phyloP scores from a whole-genome alignment of 2,329 filamentous ascomycete species.

The Escovopsis weberi region DNA sequence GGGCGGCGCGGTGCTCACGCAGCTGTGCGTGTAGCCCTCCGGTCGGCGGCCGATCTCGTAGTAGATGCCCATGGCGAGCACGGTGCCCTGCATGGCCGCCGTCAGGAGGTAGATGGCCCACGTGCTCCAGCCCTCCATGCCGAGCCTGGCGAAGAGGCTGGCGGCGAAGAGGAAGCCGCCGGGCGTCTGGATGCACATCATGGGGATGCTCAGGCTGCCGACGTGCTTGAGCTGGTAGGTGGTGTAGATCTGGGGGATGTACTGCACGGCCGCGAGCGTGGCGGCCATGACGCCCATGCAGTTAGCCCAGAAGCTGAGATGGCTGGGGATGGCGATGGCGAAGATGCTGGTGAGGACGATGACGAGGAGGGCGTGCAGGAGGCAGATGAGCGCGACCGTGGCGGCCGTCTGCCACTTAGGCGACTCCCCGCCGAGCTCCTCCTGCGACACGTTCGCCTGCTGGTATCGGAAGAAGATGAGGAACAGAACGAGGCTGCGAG shows the following conservation, averaged over 20 bases:
- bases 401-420: conserved; percentile 69
- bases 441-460: conserved; percentile 33
- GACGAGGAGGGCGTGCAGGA: conserved; percentile 60
- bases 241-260: conserved; percentile 87
- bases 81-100: conserved; percentile 65
- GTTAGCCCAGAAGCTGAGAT: conserved; percentile 70
- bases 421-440: conserved; percentile 33
- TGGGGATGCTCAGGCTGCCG: conserved; percentile 83
- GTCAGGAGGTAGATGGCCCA: conserved; percentile 89
- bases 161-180: conserved; percentile 81
- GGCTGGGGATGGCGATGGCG: conserved; percentile 43
- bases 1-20: conserved; percentile 13
- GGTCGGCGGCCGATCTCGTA: conserved; percentile 45
- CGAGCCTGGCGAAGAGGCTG: conserved; percentile 68
- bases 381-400: conserved; percentile 54
- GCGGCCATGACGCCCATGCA: conserved; percentile 68
- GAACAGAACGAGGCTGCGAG: conserved; percentile 69
- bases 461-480: conserved; percentile 78
- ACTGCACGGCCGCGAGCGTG: conserved; percentile 71
- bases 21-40: conserved; percentile 10
- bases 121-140: conserved; percentile 78
- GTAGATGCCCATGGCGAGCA: conserved; percentile 67
- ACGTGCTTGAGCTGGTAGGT: conserved; percentile 77
- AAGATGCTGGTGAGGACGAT: conserved; percentile 57
- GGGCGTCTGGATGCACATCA: conserved; percentile 97